A percentile compares a stretch with the other conserved stretches of the same genome.
These are phyloP conservation scores for Penicillium olsonii DNA, from an alignment of 2,329 filamentous ascomycete genomes.

Conservation along the genomic window DNA sequence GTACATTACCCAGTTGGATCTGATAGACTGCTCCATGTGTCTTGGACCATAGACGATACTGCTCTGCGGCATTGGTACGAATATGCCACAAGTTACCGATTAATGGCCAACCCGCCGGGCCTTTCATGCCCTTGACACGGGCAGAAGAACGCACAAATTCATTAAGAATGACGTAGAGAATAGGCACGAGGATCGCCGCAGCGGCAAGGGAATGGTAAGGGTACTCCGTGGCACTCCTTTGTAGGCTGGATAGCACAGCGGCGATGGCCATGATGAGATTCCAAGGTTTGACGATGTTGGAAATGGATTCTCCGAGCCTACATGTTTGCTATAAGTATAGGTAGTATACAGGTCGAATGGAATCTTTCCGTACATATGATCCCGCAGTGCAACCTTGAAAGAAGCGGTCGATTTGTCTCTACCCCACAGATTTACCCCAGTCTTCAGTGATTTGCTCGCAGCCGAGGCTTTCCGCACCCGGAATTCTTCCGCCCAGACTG, in stretches of 20 bases:
- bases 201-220: conserved; percentile 25
- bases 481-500: conserved; percentile 14
- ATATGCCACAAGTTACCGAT: conserved; percentile 60
- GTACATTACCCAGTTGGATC: conserved; percentile 59
- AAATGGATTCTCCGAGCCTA: background rate
- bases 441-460: background rate
- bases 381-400: background rate
- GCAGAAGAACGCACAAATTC: conserved; percentile 50
- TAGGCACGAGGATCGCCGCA: conserved; percentile 29
- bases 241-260: conserved; percentile 23
- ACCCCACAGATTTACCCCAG: conserved; percentile 14
- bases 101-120: conserved; percentile 54
- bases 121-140: conserved; percentile 50
- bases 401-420: background rate
- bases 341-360: conserved; percentile 10
- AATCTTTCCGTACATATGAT: conserved; percentile 20
- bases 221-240: conserved; percentile 17
- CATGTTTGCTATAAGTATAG: background rate
- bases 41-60: conserved; percentile 58
- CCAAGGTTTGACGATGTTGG: background rate
- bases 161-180: conserved; percentile 52
- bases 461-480: conserved; percentile 14
- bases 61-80: conserved; percentile 56
- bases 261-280: conserved; percentile 31
- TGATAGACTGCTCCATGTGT: conserved; percentile 57